Conservation (phyloP, 2,329 filamentous ascomycete genomes). For the Bipolaris zeicola region DNA sequence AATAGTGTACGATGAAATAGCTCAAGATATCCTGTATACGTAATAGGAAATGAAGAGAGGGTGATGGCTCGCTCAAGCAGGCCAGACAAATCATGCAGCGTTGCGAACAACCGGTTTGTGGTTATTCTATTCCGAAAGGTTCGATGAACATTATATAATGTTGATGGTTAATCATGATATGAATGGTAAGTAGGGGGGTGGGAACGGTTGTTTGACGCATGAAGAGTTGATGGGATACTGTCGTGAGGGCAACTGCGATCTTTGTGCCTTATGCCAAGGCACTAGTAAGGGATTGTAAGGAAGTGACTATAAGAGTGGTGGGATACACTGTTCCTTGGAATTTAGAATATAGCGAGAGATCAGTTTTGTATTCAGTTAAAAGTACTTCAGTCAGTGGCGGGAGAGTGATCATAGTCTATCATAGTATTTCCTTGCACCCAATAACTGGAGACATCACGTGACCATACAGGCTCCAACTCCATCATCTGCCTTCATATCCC, state of each 20-base stretch:
- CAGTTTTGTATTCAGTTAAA: not conserved
- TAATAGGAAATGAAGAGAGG: not conserved
- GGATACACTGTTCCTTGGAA: not conserved
- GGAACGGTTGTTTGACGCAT: not conserved
- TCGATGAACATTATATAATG: no score
- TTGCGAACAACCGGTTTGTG: no score
- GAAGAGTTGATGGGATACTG: not conserved
- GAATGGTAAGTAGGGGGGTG: not conserved
- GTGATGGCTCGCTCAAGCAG: not conserved
- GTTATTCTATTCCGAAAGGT: no score
- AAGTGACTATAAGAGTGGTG: not conserved
- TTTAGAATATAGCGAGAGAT: not conserved
- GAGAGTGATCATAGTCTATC: not conserved
- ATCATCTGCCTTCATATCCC: not conserved
- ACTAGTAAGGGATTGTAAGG: not conserved
- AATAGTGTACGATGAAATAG: not conserved
- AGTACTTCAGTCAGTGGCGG: accelerated
- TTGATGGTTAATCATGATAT: not conserved
- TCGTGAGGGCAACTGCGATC: not conserved
- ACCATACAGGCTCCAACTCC: not conserved
- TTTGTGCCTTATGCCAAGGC: not conserved
- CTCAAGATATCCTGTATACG: not conserved
- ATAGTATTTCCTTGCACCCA: not conserved
- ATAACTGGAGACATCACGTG: not conserved
- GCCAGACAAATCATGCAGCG: not conserved